These are phyloP conservation scores for Eutrema yunnanense DNA, from an alignment of 345 rosid genomes.

Conservation along the genomic window DNA sequence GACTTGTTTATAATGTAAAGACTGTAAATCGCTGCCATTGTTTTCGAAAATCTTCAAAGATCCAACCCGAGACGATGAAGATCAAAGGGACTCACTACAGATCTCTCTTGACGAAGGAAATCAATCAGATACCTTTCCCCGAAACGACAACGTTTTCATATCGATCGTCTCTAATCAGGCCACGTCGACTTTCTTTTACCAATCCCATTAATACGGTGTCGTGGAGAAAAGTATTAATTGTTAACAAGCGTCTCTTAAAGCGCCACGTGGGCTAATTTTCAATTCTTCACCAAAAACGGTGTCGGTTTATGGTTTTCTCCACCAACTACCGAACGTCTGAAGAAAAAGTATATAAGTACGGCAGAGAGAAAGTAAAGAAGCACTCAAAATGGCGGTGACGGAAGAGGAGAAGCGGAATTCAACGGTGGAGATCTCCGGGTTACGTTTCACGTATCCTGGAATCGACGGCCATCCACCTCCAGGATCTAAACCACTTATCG, in stretches of 20 bases:
- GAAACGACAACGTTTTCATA: neutral
- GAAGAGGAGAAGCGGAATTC: conserved; percentile 30
- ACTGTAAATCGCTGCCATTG: conserved; percentile 76
- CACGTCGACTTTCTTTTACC: conserved; percentile 4
- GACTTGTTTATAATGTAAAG: conserved; percentile 87
- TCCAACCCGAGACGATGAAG: conserved; percentile 10
- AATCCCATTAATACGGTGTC: neutral
- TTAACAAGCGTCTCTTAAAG: conserved; percentile 7
- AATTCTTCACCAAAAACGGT: neutral
- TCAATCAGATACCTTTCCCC: neutral
- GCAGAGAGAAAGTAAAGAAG: neutral
- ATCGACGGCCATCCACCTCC: conserved; percentile 94
- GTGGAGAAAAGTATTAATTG: neutral
- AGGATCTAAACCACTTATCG: conserved; percentile 72
- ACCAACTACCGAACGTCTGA: conserved; percentile 22
- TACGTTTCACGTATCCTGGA: conserved; percentile 90
- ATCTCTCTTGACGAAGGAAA: conserved; percentile 11
- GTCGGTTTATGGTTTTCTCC: conserved; percentile 7
- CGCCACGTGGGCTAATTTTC: conserved; percentile 16
- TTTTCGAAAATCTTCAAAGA: neutral
- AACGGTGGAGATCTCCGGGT: conserved; percentile 62
- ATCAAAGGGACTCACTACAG: neutral
- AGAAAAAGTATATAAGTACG: conserved; percentile 18
- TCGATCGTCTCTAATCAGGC: neutral
- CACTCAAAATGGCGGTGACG: conserved; percentile 31